Conservation (phyloP, 2,329 filamentous ascomycete genomes). For the Cladosporium sp. region DNA sequence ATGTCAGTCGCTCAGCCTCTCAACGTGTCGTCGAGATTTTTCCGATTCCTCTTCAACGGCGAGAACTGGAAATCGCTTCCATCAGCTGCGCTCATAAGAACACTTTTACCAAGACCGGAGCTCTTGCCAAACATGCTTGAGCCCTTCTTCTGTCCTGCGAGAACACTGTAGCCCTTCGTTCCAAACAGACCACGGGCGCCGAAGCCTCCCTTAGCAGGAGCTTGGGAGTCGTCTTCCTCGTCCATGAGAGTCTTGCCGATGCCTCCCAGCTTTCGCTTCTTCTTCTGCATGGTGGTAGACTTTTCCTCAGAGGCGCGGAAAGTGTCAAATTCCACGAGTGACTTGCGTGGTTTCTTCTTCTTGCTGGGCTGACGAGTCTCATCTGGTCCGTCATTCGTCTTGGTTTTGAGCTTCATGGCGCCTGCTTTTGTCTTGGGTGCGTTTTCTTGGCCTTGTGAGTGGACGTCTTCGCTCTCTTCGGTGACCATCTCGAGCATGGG, state of each 20-base stretch:
- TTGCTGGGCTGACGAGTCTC: constrained; percentile 38
- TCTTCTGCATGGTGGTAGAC: constrained; percentile 33
- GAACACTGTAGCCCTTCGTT: constrained; percentile 34
- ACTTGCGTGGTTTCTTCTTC: constrained; percentile 44
- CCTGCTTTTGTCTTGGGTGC: constrained; percentile 30
- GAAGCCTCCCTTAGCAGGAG: constrained; percentile 28
- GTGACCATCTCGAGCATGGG: constrained; percentile 46
- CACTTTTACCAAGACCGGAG: constrained; percentile 29
- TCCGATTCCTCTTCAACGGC: constrained; percentile 38
- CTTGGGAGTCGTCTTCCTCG: constrained; percentile 38
- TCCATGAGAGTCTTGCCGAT: constrained; percentile 42
- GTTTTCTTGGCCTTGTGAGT: constrained; percentile 40
- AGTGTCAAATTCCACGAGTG: constrained; percentile 47
- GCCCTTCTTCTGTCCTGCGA: constrained; percentile 32
- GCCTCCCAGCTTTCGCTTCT: constrained; percentile 40
- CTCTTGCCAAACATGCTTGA: constrained; percentile 28
- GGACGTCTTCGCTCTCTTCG: constrained; percentile 45
- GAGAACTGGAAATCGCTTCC: constrained; percentile 41
- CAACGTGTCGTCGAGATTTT: constrained; percentile 37
- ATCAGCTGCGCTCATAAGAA: constrained; percentile 34
- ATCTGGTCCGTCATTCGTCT: constrained; percentile 36
- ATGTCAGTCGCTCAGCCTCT: constrained; percentile 22
- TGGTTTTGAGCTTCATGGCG: constrained; percentile 42
- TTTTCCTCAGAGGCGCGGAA: constrained; percentile 36
- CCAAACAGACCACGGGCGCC: constrained; percentile 31